Evolutionary conservation across 805 yeast species (phyloP), one percentile per base, ranked within the genome.

Genomic region (Yamadazyma laniorum): DNA sequence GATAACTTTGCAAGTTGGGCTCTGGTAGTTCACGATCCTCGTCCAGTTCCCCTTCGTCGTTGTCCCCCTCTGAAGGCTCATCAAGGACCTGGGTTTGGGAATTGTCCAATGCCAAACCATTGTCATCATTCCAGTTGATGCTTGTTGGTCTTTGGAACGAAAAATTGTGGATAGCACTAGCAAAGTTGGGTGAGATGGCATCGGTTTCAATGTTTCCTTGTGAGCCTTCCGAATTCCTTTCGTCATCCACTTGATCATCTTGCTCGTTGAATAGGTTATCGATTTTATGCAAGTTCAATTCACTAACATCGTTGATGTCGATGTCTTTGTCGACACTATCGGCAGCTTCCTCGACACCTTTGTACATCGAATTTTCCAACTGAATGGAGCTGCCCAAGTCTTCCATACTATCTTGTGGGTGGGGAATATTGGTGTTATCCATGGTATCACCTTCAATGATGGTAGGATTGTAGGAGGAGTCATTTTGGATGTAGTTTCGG

Each of bases 61-160:
- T 19, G 27, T 21, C n/a, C n/a, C n/a, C n/a, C n/a, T n/a, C n/a
- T 9, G 23, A 21, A 21, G 9, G 9, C n/a, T 28, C 29, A 12
- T 18, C 8, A 12, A 13, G 7, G 16, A n/a, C 32, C 12, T 5
- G 12, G 5, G 25, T 15, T 7, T 29, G 31, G 12, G 35, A 21
- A 17, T 22, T 26, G 6, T 40, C 45, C 21, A 41, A 31, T 15
- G 59, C 51, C 17, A 59, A 38, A 22, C 58, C 53, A 3, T 29
- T 34, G n/a, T 51, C 61, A 29, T 66, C 70, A 43, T 65, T 65
- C 74, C 74, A 68, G 47, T 63, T 67, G 18, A 68, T 61, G 44
- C 72, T 66, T 3, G 63, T 51, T 8, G 70, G 64, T 37, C 56
- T 52, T 42, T 61, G 69, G 37, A 65, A 67, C 8, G 70, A 62